Percentiles rank a stretch among this genome's conserved stretches.
Evolutionary conservation across 495 filamentous ascomycete genomes (phyloP).

Genomic region (Aspergillus conjunctus): DNA sequence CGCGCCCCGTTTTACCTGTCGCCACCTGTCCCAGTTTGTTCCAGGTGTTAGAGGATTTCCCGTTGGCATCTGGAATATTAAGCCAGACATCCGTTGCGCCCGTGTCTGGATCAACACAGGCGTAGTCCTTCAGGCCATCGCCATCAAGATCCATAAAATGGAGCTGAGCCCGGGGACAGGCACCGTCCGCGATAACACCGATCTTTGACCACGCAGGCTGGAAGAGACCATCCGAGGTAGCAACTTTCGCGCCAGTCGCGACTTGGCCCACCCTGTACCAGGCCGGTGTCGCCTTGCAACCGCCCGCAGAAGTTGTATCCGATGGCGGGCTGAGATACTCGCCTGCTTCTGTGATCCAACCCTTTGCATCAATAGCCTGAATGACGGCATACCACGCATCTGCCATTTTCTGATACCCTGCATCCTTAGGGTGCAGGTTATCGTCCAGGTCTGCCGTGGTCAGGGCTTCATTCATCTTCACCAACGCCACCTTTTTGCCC

Average conservation of each 20-base stretch:
- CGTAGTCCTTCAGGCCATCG: conserved; percentile 9
- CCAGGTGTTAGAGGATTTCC: background rate
- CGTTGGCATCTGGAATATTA: background rate
- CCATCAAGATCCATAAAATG: conserved; percentile 4
- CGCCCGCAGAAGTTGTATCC: background rate
- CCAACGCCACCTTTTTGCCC: background rate
- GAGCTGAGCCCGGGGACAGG: background rate
- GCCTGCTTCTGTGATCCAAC: background rate
- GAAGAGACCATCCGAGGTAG: background rate
- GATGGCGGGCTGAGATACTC: background rate
- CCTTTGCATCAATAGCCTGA: background rate
- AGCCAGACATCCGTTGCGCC: background rate
- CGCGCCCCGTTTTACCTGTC: background rate
- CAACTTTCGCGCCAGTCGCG: background rate
- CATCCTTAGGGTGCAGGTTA: conserved; percentile 39
- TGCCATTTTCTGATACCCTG: conserved; percentile 52
- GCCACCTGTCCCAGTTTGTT: background rate
- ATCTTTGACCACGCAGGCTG: background rate
- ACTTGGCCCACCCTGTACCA: background rate
- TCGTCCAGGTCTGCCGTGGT: conserved; percentile 31
- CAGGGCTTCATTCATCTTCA: conserved; percentile 24
- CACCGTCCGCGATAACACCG: background rate
- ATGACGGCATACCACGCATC: conserved; percentile 31
- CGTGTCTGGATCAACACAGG: conserved; percentile 4
- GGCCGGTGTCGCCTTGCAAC: background rate